These are phyloP conservation scores for Monosporascus cannonballus DNA, from an alignment of 2,329 filamentous ascomycete species.

Conservation along the genomic window DNA sequence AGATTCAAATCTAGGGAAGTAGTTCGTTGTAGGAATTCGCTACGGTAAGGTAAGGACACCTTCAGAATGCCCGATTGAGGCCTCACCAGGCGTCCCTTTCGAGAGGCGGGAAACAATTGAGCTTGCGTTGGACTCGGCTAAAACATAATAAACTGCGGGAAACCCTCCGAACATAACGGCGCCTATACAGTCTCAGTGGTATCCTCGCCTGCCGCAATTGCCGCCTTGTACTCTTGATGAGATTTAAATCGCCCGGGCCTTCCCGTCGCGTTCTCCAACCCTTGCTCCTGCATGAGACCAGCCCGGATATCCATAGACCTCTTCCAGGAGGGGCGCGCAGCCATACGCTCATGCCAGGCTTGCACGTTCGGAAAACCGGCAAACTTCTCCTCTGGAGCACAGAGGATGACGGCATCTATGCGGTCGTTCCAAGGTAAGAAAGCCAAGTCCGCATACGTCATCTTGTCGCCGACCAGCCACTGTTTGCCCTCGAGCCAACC, in stretches of 20 bases:
- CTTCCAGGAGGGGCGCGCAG: constrained; percentile 8
- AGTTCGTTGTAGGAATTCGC: too few relatives aligned
- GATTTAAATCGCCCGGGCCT: constrained; percentile 3
- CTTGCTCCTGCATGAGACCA: constrained; percentile 12
- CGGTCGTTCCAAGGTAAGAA: constrained; percentile 13
- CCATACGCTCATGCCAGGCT: constrained; percentile 16
- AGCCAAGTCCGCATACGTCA: constrained; percentile 19
- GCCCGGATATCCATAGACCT: constrained; percentile 6
- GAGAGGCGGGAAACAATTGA: too few relatives aligned
- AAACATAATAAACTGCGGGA: too few relatives aligned
- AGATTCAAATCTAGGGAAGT: too few relatives aligned
- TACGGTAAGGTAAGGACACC: too few relatives aligned
- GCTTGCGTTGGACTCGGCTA: too few relatives aligned
- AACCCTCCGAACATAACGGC: too few relatives aligned
- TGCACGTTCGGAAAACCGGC: constrained; percentile 8
- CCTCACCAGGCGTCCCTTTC: too few relatives aligned
- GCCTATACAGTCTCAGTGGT: background rate
- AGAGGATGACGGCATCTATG: constrained; percentile 2
- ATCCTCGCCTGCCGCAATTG: constrained; percentile 1
- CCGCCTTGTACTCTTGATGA: constrained; percentile 4
- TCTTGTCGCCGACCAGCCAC: constrained; percentile 37
- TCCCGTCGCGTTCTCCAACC: constrained; percentile 4
- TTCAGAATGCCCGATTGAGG: too few relatives aligned
- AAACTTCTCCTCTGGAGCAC: constrained; percentile 5
- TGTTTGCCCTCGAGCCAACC: constrained; percentile 26